Base-by-base conservation (phyloP, 768 basidiomycete genomes). In the Tricholoma sp. region DNA sequence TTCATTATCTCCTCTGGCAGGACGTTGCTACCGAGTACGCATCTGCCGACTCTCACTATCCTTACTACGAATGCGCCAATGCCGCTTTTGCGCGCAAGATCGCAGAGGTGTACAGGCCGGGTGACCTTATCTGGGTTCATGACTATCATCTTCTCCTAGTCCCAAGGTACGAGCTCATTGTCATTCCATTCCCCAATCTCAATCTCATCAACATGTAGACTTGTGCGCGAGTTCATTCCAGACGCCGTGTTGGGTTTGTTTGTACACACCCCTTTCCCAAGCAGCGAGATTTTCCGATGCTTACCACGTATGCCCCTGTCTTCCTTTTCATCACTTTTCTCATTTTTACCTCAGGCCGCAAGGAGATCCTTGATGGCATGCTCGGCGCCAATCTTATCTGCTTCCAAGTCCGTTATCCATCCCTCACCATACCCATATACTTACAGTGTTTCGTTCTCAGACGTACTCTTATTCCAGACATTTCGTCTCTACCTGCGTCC, bases 1-100 rank as follows among this genome's bases (percentile, higher is more conserved):
- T 98, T 82, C 97, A 98, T 74, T 98, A 98, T 69, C 84, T 98
- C 55, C 86, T 98, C 54, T 97, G 95, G 90, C 94, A 96, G 70
- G 97, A 98, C 68, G 92, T 94, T 57, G 89, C 90, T 8, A 88
- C 88, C 28, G 91, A 94, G 64, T 89, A 91, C 62, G 85, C 89
- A 1, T 89, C 89, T 3, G 93, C 92, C 29, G 92, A 94, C 67
- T 77, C 82, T 2, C 78, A 91, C 65, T 99, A 94, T 77, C 79
- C 85, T 33, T 81, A 84, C 44, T 95, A 94, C 73, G 80, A 83
- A 61, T 78, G 84, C 51, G 92, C 91, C 54, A 98, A 98, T 72
- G 80, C 84, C 41, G 86, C 85, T 4, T 98, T 94, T 69, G 93
- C 94, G 7, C 74, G 73, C 55, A 71, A 69, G 36, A 86, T 94